Conservation (phyloP, 805 yeast species). For the Starmera pachycereana region DNA sequence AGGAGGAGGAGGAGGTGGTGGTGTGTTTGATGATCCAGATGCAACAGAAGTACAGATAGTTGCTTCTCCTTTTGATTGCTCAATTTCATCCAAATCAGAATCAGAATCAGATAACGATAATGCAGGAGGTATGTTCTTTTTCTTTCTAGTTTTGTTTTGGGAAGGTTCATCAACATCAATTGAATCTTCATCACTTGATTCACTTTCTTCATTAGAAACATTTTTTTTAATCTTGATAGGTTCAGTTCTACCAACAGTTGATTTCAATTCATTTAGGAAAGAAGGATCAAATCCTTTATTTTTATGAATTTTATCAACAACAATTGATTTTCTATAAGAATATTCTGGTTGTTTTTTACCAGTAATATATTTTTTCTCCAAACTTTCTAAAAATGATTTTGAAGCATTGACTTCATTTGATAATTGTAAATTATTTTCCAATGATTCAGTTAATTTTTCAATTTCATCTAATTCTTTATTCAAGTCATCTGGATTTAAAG, state of each 20-base stretch:
- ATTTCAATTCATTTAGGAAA: slow-evolving; percentile 42
- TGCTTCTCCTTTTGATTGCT: background rate
- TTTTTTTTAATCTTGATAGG: slow-evolving; percentile 7
- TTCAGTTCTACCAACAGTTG: slow-evolving; percentile 35
- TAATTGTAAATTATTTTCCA: slow-evolving; percentile 8
- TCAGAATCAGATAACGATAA: slow-evolving; percentile 1
- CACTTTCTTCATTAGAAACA: slow-evolving; percentile 5
- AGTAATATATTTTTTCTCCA: slow-evolving; percentile 35
- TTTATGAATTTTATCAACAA: slow-evolving; percentile 21
- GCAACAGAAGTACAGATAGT: slow-evolving; percentile 1
- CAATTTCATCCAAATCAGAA: background rate
- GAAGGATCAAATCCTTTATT: slow-evolving; percentile 32
- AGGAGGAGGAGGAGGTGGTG: slow-evolving; percentile 23
- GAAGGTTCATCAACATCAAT: slow-evolving; percentile 2
- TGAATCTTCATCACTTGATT: slow-evolving; percentile 4
- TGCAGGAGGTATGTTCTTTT: background rate
- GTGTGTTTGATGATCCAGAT: slow-evolving; percentile 3
- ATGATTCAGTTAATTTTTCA: slow-evolving; percentile 14
- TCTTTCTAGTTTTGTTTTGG: slow-evolving; percentile 6
- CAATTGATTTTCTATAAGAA: slow-evolving; percentile 10
- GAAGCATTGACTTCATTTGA: slow-evolving; percentile 7
- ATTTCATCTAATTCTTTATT: slow-evolving; percentile 26
- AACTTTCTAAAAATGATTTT: slow-evolving; percentile 16
- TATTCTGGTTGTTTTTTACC: slow-evolving; percentile 28
- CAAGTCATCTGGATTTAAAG: slow-evolving; percentile 24